Evolutionary conservation across 2,329 filamentous ascomycete species (phyloP), one percentile per base, ranked within the genome.

Genomic region (Parastagonospora nodorum): DNA sequence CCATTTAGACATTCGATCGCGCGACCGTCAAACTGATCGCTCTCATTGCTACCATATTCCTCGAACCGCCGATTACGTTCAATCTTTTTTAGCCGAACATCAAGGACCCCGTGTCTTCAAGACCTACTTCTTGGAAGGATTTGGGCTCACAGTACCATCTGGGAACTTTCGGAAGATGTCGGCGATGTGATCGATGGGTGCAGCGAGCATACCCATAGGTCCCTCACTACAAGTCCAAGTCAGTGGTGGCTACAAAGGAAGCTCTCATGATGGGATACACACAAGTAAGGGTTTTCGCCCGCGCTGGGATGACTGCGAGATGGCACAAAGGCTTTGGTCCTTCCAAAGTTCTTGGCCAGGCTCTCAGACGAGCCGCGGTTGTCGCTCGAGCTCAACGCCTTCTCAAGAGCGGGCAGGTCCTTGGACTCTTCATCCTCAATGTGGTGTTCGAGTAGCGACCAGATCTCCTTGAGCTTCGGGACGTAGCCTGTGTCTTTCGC

Each of bases 141-240:
- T 67, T 1, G 58, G 60, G 16, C 48, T 53, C 29, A 49, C 43
- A 41, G 47, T 71, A 46, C 71, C 49, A 24, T 77, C 68, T 2
- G 81, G 81, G 57, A 84, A 87, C 62, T 79, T 81, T 15, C 78
- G 69, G 55, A 85, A 83, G 6, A 84, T 43, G 64, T 86, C 82
- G 32, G 70, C 71, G 29, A 87, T 53, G 51, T 77, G 78, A 63
- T 86, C 84, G 14, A 86, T 72, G 0, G 84, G 84, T 11, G 83
- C 82, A 0, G 80, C 71, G 66, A 87, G 53, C 16, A 87, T 57
- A 0, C 80, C 82, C 50, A 77, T 77, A 0, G 76, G 80, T 0
- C 79, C 82, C 74, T 86, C 82, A 51, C 19, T 24, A 5, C 19
- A 24, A 3, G 5, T 24, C 19, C 19, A 24, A 24, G 19, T 24